These are phyloP conservation scores for Tricholoma bakamatsutake DNA, from an alignment of 768 basidiomycete species.

Conservation along the genomic window DNA sequence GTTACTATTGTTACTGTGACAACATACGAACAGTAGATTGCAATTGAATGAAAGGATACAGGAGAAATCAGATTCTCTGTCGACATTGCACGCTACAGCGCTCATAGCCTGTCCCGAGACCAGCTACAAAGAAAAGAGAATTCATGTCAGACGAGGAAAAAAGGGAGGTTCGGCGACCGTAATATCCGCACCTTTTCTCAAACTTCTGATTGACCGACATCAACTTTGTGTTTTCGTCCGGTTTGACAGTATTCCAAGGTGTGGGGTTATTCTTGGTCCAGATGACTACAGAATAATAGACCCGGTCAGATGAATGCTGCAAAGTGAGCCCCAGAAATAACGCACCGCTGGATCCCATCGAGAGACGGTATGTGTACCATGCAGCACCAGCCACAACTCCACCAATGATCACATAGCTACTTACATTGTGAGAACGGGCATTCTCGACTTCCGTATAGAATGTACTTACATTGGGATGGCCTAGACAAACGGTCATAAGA, in stretches of 20 bases:
- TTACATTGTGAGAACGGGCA: constrained; percentile 2
- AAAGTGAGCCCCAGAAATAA: constrained; percentile 4
- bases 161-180: background rate
- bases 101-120: constrained; percentile 66
- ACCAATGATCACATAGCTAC: constrained; percentile 47
- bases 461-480: constrained; percentile 46
- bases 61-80: background rate
- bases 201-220: constrained; percentile 68
- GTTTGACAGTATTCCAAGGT: constrained; percentile 83
- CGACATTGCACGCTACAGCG: constrained; percentile 3
- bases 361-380: constrained; percentile 66
- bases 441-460: constrained; percentile 5
- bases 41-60: background rate
- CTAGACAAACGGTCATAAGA: constrained; percentile 20
- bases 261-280: constrained; percentile 72
- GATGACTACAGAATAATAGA: constrained; percentile 28
- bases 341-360: constrained; percentile 51
- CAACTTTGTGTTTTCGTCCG: constrained; percentile 69
- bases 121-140: constrained; percentile 42
- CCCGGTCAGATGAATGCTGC: background rate
- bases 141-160: constrained; percentile 6
- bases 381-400: constrained; percentile 49
- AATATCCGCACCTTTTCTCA: constrained; percentile 54
- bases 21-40: background rate
- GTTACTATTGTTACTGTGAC: background rate